Percentiles rank a stretch among this genome's conserved stretches.
These are phyloP conservation scores for Amoebophrya sp. DNA, from an alignment of 169 alveolate genomes.

Conservation along the genomic window DNA sequence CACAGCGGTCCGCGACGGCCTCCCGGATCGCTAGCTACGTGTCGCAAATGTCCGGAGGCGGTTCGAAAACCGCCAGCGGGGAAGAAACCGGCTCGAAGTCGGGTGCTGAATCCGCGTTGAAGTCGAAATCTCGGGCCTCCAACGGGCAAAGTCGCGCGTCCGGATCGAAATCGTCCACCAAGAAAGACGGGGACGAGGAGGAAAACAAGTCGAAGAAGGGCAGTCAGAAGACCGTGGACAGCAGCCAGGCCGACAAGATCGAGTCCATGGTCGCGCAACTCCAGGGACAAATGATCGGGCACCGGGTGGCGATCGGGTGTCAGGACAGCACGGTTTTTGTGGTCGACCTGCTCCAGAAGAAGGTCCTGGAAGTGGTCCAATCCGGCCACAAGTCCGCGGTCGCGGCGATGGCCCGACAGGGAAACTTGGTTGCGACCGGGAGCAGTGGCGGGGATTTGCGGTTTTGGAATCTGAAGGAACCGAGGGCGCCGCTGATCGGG, in stretches of 20 bases:
- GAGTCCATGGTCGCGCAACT: neutral
- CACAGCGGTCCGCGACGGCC: neutral
- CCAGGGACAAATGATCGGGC: neutral
- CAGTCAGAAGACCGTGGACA: no score
- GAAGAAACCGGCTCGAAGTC: no score
- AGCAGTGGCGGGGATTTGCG: neutral
- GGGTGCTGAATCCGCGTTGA: no score
- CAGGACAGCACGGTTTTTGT: neutral
- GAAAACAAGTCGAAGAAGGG: no score
- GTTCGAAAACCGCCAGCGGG: no score
- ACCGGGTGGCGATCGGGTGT: neutral
- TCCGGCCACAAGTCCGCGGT: neutral
- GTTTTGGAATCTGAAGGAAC: neutral
- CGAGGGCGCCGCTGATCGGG: neutral
- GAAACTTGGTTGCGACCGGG: neutral
- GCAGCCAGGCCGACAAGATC: no score
- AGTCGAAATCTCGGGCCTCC: no score
- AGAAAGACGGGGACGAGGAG: no score
- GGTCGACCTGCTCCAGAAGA: neutral
- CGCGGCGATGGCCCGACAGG: neutral
- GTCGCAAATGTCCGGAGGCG: no score
- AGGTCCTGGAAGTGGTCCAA: neutral
- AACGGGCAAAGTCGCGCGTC: no score
- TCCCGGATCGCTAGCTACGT: neutral
- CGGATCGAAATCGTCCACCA: no score